Percentiles rank a stretch among this genome's conserved stretches.
phyloP scores from a whole-genome alignment of 108 stramenopile genomes.

The Skeletonema tropicum region DNA sequence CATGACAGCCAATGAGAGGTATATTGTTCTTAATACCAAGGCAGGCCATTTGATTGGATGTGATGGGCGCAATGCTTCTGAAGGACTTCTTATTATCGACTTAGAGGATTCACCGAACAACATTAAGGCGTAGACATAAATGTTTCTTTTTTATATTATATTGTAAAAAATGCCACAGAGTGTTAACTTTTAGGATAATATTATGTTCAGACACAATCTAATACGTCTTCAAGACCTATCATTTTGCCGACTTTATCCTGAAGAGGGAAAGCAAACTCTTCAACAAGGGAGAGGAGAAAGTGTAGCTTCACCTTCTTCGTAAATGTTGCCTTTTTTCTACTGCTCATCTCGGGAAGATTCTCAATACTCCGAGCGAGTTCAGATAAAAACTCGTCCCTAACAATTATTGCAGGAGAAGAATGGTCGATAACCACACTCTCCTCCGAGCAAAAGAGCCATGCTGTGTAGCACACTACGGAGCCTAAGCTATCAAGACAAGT shows the following conservation, averaged over 20 bases:
- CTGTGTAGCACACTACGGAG: constrained; percentile 29
- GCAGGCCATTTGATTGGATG: constrained; percentile 60
- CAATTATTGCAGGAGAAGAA: constrained; percentile 16
- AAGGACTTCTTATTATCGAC: constrained; percentile 72
- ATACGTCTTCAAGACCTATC: constrained; percentile 21
- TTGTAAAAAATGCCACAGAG: not conserved
- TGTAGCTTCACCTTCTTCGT: constrained; percentile 15
- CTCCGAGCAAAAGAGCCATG: constrained; percentile 46
- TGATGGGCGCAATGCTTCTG: constrained; percentile 42
- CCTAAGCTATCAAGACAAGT: constrained; percentile 42
- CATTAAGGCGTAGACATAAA: not conserved
- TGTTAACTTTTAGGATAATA: not conserved
- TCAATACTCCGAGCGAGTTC: constrained; percentile 35
- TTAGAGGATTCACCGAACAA: constrained; percentile 29
- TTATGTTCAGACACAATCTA: constrained; percentile 1
- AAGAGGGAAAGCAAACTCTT: constrained; percentile 37
- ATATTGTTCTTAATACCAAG: constrained; percentile 69
- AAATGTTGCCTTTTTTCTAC: constrained; percentile 19
- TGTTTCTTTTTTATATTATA: not conserved
- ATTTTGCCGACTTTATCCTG: constrained; percentile 18
- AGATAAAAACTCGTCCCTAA: constrained; percentile 31
- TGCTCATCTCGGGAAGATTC: constrained; percentile 28
- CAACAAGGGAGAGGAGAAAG: constrained; percentile 26
- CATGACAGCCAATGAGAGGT: constrained; percentile 72
- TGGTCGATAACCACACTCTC: constrained; percentile 20